These are phyloP conservation scores for Saccharomyces uvarum DNA, from an alignment of 1,139 yeast genomes.

Conservation along the genomic window DNA sequence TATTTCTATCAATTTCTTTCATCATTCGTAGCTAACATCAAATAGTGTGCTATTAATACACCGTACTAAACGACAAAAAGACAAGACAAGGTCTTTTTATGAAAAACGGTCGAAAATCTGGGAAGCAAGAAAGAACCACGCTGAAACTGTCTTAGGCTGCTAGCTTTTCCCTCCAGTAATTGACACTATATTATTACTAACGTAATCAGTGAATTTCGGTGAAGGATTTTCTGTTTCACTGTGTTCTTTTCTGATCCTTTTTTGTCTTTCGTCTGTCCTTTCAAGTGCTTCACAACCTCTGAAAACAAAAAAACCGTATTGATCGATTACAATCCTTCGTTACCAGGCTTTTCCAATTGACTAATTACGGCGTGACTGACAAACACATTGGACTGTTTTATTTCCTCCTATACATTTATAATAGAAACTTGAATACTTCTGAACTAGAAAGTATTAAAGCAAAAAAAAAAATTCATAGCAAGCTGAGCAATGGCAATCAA, in stretches of 20 bases:
- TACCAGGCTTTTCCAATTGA: neutral
- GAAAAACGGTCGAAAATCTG: neutral
- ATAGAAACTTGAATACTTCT: neutral
- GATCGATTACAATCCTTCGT: neutral
- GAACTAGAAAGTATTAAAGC: neutral
- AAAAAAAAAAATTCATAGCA: neutral
- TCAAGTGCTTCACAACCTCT: neutral
- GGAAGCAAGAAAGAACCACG: neutral
- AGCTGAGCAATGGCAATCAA: conserved; percentile 38
- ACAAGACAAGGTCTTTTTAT: neutral
- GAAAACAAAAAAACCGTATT: neutral
- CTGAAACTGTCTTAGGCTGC: neutral
- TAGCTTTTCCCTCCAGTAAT: neutral
- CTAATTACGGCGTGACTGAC: neutral
- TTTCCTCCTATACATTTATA: neutral
- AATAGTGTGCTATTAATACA: neutral
- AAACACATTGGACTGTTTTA: neutral
- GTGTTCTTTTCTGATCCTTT: neutral
- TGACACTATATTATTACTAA: neutral
- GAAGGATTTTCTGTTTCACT: neutral
- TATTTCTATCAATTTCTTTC: neutral
- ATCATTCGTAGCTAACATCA: neutral
- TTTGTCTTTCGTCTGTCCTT: neutral
- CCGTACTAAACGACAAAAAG: neutral
- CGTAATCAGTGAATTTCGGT: neutral